Conservation (phyloP, 1,139 yeast species). For the Hyphopichia wangnamkhiaoensis region DNA sequence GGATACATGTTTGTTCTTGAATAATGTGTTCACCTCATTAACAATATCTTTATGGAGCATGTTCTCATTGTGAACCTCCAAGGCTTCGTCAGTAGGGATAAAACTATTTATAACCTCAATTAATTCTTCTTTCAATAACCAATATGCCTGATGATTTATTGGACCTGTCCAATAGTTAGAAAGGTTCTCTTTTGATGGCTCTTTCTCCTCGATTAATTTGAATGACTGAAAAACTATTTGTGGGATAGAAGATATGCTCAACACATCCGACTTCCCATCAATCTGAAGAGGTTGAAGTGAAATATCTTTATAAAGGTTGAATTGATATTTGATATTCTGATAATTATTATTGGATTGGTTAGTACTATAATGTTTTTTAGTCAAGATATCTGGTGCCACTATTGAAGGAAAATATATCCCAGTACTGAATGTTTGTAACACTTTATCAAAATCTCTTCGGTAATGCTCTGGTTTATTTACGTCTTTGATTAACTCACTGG, state of each 20-base stretch:
- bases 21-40: slow-evolving; percentile 17
- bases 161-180: slow-evolving; percentile 32
- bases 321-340: slow-evolving; percentile 41
- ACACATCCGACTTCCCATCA: slow-evolving; percentile 13
- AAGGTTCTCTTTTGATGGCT: slow-evolving; percentile 8
- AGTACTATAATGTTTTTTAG: slow-evolving; percentile 23
- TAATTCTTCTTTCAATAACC: slow-evolving; percentile 36
- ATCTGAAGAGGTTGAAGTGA: slow-evolving; percentile 31
- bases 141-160: slow-evolving; percentile 32
- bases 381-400: slow-evolving; percentile 27
- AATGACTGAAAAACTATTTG: slow-evolving; percentile 29
- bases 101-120: slow-evolving; percentile 24
- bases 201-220: slow-evolving; percentile 20
- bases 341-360: slow-evolving; percentile 34
- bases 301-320: slow-evolving; percentile 44
- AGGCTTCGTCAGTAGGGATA: slow-evolving; percentile 12
- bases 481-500: slow-evolving; percentile 24
- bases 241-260: slow-evolving; percentile 37
- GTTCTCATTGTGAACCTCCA: slow-evolving; percentile 20
- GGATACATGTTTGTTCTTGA: slow-evolving; percentile 12
- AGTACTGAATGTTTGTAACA: slow-evolving; percentile 30
- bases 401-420: slow-evolving; percentile 45
- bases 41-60: slow-evolving; percentile 25
- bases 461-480: slow-evolving; percentile 30
- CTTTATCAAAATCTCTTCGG: slow-evolving; percentile 26